Base-by-base conservation (phyloP, 352 stramenopile genomes). In the Phytophthora uliginosa region DNA sequence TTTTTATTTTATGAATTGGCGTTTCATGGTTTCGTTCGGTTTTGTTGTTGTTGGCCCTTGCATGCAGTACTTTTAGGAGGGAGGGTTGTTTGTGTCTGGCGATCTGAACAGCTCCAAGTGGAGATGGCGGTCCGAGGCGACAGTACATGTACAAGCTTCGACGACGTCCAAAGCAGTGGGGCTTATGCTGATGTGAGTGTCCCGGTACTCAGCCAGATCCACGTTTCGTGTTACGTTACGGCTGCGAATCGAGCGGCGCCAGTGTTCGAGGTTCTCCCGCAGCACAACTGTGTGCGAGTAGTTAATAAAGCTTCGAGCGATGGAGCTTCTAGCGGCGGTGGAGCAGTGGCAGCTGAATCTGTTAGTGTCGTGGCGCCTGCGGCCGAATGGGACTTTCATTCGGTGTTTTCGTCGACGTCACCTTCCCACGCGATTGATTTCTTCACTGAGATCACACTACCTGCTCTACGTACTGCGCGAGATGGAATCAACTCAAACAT, bases 181-280 rank as follows among this genome's bases (percentile, higher is more conserved):
- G 24, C 13, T 47, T 47, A 17, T 47, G 5, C 38, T 47, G 38
- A 60, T 42, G 40, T 24, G 47, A 24, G 42, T 47, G 64, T 24
- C 55, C 47, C 63, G 3, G 66, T 73, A 18, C 65, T 87, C 20
- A 80, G 73, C 26, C 75, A 77, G 12, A 80, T 91, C 53, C 84
- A 93, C 52, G 77, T 92, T 7, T 90, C 85, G 38, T 92, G 85
- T 75, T 92, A 88, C 59, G 76, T 93, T 62, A 93, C 81, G n/a
- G 82, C 81, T 47, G 85, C 85, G 22, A 94, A 92, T 66, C 84
- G 84, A 18, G 85, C 84, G 7, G 82, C 81, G 0, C 82, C 87
- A 0, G 77, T 92, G 47, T 90, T 93, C 57, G 82, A 92, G 52
- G 74, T 91, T 10, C 65, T 81, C 3, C 75, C 79, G 0, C 73